Percentiles rank a stretch among this genome's conserved stretches.
phyloP scores from a whole-genome alignment of 208 protist species.

The Wallacemonas sp. region DNA sequence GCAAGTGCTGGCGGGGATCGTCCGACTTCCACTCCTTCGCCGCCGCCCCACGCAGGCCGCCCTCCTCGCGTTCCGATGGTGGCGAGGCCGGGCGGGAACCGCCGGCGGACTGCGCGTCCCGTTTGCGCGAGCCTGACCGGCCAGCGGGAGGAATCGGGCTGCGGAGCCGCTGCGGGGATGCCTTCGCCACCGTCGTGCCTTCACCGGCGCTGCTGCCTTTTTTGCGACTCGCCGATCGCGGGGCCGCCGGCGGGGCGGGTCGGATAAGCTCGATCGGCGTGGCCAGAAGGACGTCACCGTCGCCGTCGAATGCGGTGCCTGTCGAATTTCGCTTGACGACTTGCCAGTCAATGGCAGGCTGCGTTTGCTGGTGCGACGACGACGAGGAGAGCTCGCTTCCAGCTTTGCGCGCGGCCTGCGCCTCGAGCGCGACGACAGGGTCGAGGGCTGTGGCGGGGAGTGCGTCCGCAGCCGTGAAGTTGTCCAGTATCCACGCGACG shows the following conservation, averaged over 20 bases:
- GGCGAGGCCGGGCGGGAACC: not conserved
- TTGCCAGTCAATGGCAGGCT: constrained; percentile 20
- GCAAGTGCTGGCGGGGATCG: constrained; percentile 3
- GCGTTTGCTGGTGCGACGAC: not conserved
- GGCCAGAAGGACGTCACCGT: no score
- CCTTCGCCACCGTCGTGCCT: no score
- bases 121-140: no score
- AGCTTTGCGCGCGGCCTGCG: not conserved
- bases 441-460: not conserved
- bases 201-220: no score
- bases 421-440: not conserved
- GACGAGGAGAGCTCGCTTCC: no score
- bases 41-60: constrained; percentile 5
- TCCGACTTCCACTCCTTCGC: not conserved
- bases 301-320: no score
- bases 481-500: constrained; percentile 8
- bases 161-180: no score
- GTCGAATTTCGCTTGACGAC: no score
- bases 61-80: not conserved
- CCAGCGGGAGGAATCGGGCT: no score
- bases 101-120: not conserved
- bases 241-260: no score
- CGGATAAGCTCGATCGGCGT: no score
- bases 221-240: no score
- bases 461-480: not conserved